Conservation (phyloP, 148 eudicot genomes). For the Rhododendron kiyosumense region DNA sequence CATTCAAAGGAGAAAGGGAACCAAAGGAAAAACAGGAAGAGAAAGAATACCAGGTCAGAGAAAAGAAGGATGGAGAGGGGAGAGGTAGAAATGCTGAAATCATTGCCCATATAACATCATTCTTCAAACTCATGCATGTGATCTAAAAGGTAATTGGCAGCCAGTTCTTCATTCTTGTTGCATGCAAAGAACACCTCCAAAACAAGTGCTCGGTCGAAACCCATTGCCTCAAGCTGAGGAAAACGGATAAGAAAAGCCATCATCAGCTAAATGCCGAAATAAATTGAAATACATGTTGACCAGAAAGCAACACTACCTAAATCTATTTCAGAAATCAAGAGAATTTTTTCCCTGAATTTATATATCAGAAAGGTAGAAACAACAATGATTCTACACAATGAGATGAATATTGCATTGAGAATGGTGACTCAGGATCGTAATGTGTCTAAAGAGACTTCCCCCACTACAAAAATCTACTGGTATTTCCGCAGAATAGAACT, state of each 20-base stretch:
- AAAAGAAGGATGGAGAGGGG: neutral
- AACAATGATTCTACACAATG: neutral
- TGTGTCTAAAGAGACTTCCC: neutral
- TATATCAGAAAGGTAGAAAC: neutral
- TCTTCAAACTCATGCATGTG: constrained; percentile 69
- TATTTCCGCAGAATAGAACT: neutral
- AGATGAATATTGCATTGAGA: neutral
- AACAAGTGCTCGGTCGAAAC: constrained; percentile 61
- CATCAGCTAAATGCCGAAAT: neutral
- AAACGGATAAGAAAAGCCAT: neutral
- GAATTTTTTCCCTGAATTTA: neutral
- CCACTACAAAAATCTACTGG: neutral
- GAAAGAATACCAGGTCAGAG: neutral
- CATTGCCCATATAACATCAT: constrained; percentile 1
- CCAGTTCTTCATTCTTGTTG: constrained; percentile 81
- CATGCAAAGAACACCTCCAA: constrained; percentile 76
- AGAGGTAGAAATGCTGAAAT: neutral
- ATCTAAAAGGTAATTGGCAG: constrained; percentile 74
- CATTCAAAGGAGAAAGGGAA: neutral
- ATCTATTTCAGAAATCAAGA: neutral
- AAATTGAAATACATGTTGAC: neutral
- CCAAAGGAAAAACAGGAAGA: neutral
- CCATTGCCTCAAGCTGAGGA: constrained; percentile 80
- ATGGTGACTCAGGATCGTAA: neutral
- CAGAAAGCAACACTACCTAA: neutral